Base-by-base conservation (phyloP, 192 early-diverging fungal genomes). In the Piromyces finnis region DNA sequence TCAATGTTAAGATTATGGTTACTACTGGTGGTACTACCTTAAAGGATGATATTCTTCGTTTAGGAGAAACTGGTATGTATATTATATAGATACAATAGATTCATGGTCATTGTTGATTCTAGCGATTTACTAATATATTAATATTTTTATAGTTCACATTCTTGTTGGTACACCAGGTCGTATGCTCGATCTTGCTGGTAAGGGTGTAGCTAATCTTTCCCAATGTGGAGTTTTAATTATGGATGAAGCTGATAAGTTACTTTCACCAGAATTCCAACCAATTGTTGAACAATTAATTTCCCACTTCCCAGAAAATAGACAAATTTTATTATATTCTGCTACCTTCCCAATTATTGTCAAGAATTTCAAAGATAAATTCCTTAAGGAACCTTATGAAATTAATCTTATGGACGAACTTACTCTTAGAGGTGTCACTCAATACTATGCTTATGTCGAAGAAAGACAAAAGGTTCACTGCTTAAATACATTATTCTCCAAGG, bases 371-470 rank as follows among this genome's bases (percentile, higher is more conserved):
- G 96, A 99, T 85, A 97, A 96, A 84, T 95, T 92, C 82, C 90
- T 99, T 83, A 87, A 88, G 85, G 97, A 96, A 82, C 95, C 97
- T 28, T 97, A 99, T 83, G 97, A 99, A 85, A 99, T 99, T 84
- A 99, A 99, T 82, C 87, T 99, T 41, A 99, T 99, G 97, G 97
- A 99, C 81, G 96, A 99, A 85, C 90, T 99, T 39, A 99, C 97
- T 11, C 88, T 99, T 82, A 92, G 94, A 80, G 97, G 97, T 83
- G 94, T 99, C 29, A 99, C 97, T 13, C 97, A 99, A 88, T 99
- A 96, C 88, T 99, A 99, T 85, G 97, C 97, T 35, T 99, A 95
- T 88, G 97, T 99, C 29, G 96, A 98, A 86, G 97, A 99, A 84
- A 89, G 94, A 81, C 97, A 99, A 83, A 99, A 99, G 85, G 97